A percentile compares a stretch with the other conserved stretches of the same genome.
Conservation (phyloP, 2,329 filamentous ascomycete species). For the Lasiodiplodia citricola region DNA sequence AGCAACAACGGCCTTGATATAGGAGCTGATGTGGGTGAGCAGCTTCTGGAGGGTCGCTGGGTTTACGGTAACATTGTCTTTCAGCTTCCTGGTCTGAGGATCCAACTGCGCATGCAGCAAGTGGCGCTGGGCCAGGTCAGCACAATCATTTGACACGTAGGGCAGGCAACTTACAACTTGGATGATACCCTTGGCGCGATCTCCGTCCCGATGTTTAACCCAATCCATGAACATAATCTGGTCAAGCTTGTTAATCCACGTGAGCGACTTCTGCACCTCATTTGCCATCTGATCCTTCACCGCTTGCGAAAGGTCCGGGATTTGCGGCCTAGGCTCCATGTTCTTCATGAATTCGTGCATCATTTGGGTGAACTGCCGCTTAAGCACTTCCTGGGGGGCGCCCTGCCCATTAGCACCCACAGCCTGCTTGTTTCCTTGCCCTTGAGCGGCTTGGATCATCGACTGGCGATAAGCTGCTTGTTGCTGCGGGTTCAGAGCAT, state of each 20-base stretch:
- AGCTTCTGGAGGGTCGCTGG: slow-evolving; percentile 1
- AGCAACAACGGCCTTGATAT: slow-evolving; percentile 33
- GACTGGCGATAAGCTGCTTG: slow-evolving; percentile 31
- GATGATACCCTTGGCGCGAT: slow-evolving; percentile 9
- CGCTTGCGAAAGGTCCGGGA: slow-evolving; percentile 33
- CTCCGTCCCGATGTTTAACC: slow-evolving; percentile 10
- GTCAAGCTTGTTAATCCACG: slow-evolving; percentile 19
- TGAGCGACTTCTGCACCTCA: slow-evolving; percentile 1
- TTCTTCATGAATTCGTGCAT: slow-evolving; percentile 38
- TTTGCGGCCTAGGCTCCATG: slow-evolving; percentile 29
- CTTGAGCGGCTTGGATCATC: slow-evolving; percentile 28
- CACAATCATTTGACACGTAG: neutral
- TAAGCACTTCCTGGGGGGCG: slow-evolving; percentile 20
- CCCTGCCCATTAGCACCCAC: slow-evolving; percentile 5
- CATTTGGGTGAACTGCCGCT: slow-evolving; percentile 36
- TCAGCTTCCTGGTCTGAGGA: neutral
- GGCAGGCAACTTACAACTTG: neutral
- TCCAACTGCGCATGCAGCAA: slow-evolving; percentile 20
- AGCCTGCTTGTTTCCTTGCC: slow-evolving; percentile 8
- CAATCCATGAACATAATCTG: slow-evolving; percentile 17
- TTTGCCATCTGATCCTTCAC: slow-evolving; percentile 37
- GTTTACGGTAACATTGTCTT: neutral
- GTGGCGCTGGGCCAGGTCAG: slow-evolving; percentile 4
- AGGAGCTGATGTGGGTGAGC: slow-evolving; percentile 34
- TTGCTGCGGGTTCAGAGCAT: slow-evolving; percentile 39